Percentiles rank a stretch among this genome's conserved stretches.
Conservation (phyloP, 2,329 filamentous ascomycete species). For the Aspergillus aculeatus region DNA sequence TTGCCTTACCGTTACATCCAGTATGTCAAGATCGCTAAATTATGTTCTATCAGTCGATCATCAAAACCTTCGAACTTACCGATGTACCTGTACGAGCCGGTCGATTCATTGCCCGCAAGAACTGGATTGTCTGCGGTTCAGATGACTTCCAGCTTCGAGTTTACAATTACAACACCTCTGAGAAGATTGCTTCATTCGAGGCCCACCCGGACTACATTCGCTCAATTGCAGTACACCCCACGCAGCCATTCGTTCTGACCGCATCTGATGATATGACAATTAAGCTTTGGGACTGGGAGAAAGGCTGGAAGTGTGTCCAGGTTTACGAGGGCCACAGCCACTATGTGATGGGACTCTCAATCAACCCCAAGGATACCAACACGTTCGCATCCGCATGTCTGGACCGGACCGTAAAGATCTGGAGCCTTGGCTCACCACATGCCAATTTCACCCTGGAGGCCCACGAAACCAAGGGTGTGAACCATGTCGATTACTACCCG, state of each 20-base stretch:
- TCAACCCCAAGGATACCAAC: constrained; percentile 97
- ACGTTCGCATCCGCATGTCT: constrained; percentile 91
- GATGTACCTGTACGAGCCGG: constrained; percentile 97
- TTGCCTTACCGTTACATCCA: neutral
- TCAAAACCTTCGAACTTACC: constrained; percentile 98
- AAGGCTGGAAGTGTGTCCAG: constrained; percentile 95
- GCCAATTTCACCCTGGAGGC: constrained; percentile 97
- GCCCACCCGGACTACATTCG: constrained; percentile 98
- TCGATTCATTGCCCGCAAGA: constrained; percentile 95
- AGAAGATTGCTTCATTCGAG: constrained; percentile 97
- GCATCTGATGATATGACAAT: constrained; percentile 98
- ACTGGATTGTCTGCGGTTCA: constrained; percentile 96
- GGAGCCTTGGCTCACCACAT: constrained; percentile 89
- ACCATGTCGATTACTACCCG: constrained; percentile 87
- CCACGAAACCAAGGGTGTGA: constrained; percentile 95
- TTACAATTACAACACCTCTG: constrained; percentile 99
- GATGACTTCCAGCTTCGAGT: constrained; percentile 88
- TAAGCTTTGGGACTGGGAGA: constrained; percentile 99
- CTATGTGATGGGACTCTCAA: constrained; percentile 94
- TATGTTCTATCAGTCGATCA: constrained; percentile 63
- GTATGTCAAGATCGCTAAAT: constrained; percentile 14
- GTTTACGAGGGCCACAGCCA: constrained; percentile 95
- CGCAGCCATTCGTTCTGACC: constrained; percentile 91
- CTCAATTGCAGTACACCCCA: constrained; percentile 91
- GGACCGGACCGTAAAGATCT: constrained; percentile 96